Percentiles rank a stretch among this genome's conserved stretches.
Conservation (phyloP, 192 early-diverging fungal genomes). For the Cetraspora pellucida region DNA sequence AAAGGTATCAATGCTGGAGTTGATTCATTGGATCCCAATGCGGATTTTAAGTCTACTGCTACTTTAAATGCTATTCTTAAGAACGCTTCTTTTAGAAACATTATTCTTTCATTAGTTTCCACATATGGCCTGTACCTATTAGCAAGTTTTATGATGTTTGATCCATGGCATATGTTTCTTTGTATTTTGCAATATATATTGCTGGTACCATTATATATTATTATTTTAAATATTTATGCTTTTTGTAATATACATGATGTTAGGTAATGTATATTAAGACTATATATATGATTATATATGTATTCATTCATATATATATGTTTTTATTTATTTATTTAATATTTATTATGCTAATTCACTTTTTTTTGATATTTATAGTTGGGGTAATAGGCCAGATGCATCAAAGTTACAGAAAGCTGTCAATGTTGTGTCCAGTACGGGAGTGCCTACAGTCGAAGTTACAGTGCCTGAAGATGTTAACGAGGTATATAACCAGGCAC, state of each 20-base stretch:
- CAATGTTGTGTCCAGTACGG: too few species aligned
- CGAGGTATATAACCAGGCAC: too few species aligned
- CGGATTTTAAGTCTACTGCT: too few species aligned
- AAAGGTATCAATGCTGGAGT: conserved; percentile 19
- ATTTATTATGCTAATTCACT: neutral
- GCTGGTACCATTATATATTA: conserved; percentile 77
- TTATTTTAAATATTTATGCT: conserved; percentile 64
- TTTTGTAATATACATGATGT: conserved; percentile 65
- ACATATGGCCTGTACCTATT: conserved; percentile 81
- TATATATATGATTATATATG: too few species aligned
- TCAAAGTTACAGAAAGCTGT: too few species aligned
- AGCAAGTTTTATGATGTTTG: conserved; percentile 65
- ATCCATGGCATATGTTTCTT: conserved; percentile 81
- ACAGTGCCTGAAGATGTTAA: too few species aligned
- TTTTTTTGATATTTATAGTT: too few species aligned
- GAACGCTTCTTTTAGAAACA: conserved; percentile 60
- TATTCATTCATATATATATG: too few species aligned
- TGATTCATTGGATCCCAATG: too few species aligned
- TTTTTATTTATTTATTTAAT: too few species aligned
- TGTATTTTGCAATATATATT: conserved; percentile 73
- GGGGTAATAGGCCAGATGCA: too few species aligned
- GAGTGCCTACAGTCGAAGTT: too few species aligned
- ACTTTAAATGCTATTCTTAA: conserved; percentile 36
- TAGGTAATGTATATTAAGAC: conserved; percentile 35
- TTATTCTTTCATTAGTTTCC: conserved; percentile 62